A percentile compares a stretch with the other conserved stretches of the same genome.
phyloP scores from a whole-genome alignment of 371 early-diverging fungal genomes.

The Pancytospora philotis region DNA sequence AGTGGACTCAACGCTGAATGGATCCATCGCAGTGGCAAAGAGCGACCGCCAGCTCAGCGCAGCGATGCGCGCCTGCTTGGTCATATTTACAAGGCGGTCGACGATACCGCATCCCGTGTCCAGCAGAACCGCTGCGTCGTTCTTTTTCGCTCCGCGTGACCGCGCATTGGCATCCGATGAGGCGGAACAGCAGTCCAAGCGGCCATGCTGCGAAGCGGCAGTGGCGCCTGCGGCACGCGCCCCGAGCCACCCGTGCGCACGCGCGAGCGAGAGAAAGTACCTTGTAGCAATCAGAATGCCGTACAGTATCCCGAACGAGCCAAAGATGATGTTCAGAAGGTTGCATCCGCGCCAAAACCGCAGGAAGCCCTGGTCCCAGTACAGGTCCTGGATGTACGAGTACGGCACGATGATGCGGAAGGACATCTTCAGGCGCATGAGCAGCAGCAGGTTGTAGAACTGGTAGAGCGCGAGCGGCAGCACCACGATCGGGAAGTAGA shows the following conservation, averaged over 20 bases:
- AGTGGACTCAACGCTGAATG: neutral
- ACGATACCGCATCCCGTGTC: neutral
- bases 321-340: slow-evolving; percentile 56
- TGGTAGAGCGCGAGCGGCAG: slow-evolving; percentile 45
- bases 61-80: neutral
- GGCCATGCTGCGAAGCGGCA: too few relatives aligned
- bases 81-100: neutral
- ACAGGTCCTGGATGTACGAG: slow-evolving; percentile 50
- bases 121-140: neutral
- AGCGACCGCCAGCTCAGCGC: neutral
- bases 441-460: slow-evolving; percentile 36
- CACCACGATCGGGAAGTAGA: slow-evolving; percentile 2
- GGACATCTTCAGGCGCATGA: slow-evolving; percentile 8
- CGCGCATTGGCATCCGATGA: neutral
- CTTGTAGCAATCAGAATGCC: slow-evolving; percentile 14
- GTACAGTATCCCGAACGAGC: slow-evolving; percentile 52
- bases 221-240: neutral
- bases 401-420: slow-evolving; percentile 51
- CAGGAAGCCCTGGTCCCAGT: slow-evolving; percentile 60
- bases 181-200: too few relatives aligned
- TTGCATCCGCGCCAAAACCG: slow-evolving; percentile 50
- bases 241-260: neutral
- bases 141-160: neutral
- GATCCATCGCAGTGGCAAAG: neutral
- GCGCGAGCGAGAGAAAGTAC: slow-evolving; percentile 4